These are phyloP conservation scores for Paraphoma chrysanthemicola DNA, from an alignment of 2,329 filamentous ascomycete species.

Conservation along the genomic window DNA sequence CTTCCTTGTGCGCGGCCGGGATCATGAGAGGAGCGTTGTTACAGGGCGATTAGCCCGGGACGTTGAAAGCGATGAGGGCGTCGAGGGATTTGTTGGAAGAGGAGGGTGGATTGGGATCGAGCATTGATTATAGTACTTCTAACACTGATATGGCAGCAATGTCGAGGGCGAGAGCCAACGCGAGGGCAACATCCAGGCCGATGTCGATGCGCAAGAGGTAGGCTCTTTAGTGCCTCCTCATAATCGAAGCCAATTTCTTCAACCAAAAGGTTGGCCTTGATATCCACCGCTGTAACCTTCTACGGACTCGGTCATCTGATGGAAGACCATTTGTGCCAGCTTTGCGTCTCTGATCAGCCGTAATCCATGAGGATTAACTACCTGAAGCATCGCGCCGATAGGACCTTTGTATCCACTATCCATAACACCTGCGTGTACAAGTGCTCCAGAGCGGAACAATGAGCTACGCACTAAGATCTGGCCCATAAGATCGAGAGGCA, in stretches of 20 bases:
- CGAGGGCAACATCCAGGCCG: too few species aligned
- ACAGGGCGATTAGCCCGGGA: constrained; percentile 67
- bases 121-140: neutral
- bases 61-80: constrained; percentile 67
- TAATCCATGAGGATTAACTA: constrained; percentile 47
- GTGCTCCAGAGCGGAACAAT: constrained; percentile 50
- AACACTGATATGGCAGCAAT: neutral
- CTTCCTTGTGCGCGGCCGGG: constrained; percentile 68
- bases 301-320: neutral
- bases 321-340: constrained; percentile 52
- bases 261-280: neutral
- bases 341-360: constrained; percentile 43
- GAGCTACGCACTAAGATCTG: constrained; percentile 49
- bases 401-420: constrained; percentile 54
- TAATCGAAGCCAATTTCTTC: neutral
- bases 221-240: too few species aligned
- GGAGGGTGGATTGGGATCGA: constrained; percentile 69
- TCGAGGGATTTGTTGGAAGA: constrained; percentile 63
- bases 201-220: too few species aligned
- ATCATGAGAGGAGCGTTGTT: constrained; percentile 70
- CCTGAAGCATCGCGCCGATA: constrained; percentile 49
- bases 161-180: too few species aligned
- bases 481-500: constrained; percentile 51
- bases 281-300: neutral
- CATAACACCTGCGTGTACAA: constrained; percentile 49